phyloP scores from a whole-genome alignment of 2,329 filamentous ascomycete species.

The Ceratocystis lukuohia region DNA sequence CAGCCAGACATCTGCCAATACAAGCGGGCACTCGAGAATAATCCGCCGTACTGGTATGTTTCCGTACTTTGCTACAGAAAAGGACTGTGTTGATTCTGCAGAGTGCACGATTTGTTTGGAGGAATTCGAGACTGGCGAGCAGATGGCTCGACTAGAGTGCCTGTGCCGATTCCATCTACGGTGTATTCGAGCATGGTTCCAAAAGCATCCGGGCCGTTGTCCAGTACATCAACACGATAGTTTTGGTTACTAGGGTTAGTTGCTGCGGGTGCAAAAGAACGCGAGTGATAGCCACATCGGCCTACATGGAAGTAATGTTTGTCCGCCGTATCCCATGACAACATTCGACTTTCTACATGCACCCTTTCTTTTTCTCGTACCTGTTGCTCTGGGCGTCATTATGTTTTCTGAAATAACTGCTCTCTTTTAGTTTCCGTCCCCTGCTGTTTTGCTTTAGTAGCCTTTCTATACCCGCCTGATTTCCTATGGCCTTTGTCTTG shows the following conservation, averaged over 20 bases:
- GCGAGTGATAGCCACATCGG: neutral
- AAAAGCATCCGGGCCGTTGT: slow-evolving; percentile 47
- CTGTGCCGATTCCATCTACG: slow-evolving; percentile 49
- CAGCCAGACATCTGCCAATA: neutral
- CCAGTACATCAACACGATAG: slow-evolving; percentile 53
- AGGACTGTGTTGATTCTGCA: slow-evolving; percentile 53
- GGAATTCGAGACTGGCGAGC: slow-evolving; percentile 47
- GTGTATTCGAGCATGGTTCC: slow-evolving; percentile 51
- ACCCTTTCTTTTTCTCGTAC: neutral
- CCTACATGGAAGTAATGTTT: neutral
- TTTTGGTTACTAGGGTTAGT: slow-evolving; percentile 33
- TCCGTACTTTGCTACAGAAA: slow-evolving; percentile 50
- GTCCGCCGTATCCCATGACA: neutral
- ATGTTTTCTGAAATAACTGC: neutral
- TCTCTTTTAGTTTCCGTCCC: neutral
- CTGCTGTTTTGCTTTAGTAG: neutral
- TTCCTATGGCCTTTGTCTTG: neutral
- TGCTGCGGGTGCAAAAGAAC: neutral
- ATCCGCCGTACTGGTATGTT: slow-evolving; percentile 47
- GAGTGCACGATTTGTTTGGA: slow-evolving; percentile 57
- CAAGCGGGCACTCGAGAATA: slow-evolving; percentile 23
- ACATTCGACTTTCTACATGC: neutral
- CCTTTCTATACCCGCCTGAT: neutral
- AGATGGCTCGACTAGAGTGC: slow-evolving; percentile 54
- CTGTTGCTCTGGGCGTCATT: neutral